Base-by-base conservation (phyloP, 2,329 filamentous ascomycete genomes). In the Pseudogymnoascus verrucosus region DNA sequence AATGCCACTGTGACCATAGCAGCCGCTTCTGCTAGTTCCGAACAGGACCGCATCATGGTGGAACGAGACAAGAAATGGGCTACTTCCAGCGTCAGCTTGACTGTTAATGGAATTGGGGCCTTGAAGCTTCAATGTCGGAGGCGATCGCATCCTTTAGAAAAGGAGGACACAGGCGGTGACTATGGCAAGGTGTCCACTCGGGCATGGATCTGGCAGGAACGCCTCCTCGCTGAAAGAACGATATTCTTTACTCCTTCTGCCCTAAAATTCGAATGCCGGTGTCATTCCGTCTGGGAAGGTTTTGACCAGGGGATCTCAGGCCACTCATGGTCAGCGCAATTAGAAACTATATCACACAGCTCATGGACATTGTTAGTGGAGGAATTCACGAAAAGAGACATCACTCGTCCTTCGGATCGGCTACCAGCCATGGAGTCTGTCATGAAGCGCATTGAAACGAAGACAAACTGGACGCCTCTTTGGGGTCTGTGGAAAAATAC, bases 1-100 rank as follows among this genome's bases (percentile, higher is more conserved):
- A 64, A 64, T 54, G 51, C 64, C 10, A 28, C 34, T 39, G 47
- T 65, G 36, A 64, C 64, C 12, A 64, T 65, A n/a, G 47, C 60
- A 16, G 64, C 64, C 26, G 62, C 54, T 7, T 36, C 23, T 44
- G 21, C 57, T 11, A 21, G 8, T 21, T 19, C 39, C 3, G 39
- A 42, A 42, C 19, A 19, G 8, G 39, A 42, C 10, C 7, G 16
- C 5, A 42, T 42, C 39, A 42, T 42, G 39, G 39, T 42, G n/a
- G 39, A 42, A 21, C 39, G 16, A 5, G 16, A 42, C 11, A 42
- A 19, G 39, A 21, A 11, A 16, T 42, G 37, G 37, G 1, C 37
- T 16, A 40, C 1, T 40, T 10, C 2, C 37, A 10, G 14, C n/a
- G n/a, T 40, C n/a, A 40, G n/a, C 37, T 40, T 40, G 37, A 40